Conservation (phyloP, 2,329 filamentous ascomycete species). For the Fusarium sublunatum region DNA sequence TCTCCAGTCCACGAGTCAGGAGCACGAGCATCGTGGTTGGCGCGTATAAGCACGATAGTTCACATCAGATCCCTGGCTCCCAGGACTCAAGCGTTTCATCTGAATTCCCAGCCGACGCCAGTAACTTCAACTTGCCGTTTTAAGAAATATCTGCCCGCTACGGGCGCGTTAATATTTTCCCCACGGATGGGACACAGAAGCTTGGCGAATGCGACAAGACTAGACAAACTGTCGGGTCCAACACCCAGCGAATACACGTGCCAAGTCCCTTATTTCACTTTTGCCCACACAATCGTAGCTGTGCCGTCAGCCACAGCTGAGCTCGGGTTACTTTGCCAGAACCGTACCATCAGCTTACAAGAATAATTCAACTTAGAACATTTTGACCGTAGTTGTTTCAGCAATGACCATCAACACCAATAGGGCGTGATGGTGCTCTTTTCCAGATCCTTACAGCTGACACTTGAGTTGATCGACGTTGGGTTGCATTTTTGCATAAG, state of each 20-base stretch:
- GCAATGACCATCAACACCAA: neutral
- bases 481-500: constrained; percentile 2
- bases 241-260: constrained; percentile 46
- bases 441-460: constrained; percentile 9
- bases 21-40: constrained; percentile 23
- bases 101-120: constrained; percentile 6
- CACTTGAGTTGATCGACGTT: constrained; percentile 9
- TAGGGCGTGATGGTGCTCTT: neutral
- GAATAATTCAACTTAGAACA: neutral
- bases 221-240: constrained; percentile 40
- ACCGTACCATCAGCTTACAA: neutral
- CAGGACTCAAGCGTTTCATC: constrained; percentile 23
- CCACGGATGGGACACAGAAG: constrained; percentile 11
- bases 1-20: constrained; percentile 29
- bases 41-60: constrained; percentile 19
- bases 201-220: constrained; percentile 32
- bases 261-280: constrained; percentile 40
- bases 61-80: constrained; percentile 9
- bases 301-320: constrained; percentile 40
- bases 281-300: constrained; percentile 32
- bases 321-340: constrained; percentile 25
- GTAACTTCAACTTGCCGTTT: constrained; percentile 7
- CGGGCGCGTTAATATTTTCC: constrained; percentile 14
- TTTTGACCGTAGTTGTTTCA: neutral
- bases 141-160: constrained; percentile 12